Conservation (phyloP, 805 yeast species). For the Sugiyamaella marilandica region DNA sequence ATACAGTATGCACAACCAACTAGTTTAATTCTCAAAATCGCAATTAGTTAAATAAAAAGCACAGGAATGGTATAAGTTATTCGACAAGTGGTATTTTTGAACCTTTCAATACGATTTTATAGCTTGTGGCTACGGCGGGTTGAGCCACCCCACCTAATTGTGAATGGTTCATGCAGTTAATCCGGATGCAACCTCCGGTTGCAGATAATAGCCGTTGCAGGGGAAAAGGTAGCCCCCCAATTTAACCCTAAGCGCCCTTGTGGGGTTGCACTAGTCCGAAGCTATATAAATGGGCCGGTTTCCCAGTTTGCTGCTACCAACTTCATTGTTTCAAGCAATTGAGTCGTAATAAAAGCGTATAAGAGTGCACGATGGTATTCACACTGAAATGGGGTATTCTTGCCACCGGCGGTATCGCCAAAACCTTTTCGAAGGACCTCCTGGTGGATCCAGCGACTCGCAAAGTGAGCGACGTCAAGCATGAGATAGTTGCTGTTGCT, state of each 20-base stretch:
- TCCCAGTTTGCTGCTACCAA: no score
- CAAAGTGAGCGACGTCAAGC: slow-evolving; percentile 25
- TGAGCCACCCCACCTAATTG: no score
- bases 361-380: slow-evolving; percentile 17
- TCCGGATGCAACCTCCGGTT: background rate
- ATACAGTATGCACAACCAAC: no score
- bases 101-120: no score
- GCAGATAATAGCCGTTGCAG: background rate
- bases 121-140: no score
- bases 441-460: slow-evolving; percentile 21
- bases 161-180: background rate
- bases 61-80: no score
- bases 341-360: background rate
- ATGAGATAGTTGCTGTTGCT: slow-evolving; percentile 27
- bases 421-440: slow-evolving; percentile 25
- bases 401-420: slow-evolving; percentile 30
- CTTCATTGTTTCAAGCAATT: background rate
- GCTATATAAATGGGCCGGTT: background rate
- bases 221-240: background rate
- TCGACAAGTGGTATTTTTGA: no score
- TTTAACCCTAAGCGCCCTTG: background rate
- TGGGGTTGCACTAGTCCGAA: background rate
- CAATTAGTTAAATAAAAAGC: no score
- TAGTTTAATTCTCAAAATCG: no score
- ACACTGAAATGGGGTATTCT: slow-evolving; percentile 27